Percentiles rank a stretch among this genome's conserved stretches.
Conservation (phyloP, 345 rosid genomes). For the Erucastrum elatum region DNA sequence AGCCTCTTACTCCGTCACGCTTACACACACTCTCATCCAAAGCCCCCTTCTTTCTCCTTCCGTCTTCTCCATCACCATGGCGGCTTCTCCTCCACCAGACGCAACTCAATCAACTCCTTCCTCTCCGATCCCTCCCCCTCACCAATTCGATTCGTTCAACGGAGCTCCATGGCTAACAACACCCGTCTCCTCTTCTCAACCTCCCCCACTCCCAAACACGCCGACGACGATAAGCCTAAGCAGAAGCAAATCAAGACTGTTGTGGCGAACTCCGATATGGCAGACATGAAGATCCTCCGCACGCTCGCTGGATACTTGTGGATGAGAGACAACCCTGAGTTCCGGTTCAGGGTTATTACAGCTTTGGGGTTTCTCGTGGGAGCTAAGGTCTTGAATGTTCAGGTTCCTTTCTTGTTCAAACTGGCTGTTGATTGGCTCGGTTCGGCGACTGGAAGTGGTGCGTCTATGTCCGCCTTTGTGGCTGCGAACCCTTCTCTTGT, state of each 20-base stretch:
- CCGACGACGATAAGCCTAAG: constrained; percentile 18
- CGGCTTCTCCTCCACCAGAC: constrained; percentile 32
- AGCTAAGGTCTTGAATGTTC: constrained; percentile 89
- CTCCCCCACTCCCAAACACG: constrained; percentile 38
- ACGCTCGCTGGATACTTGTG: constrained; percentile 79
- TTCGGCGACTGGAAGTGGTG: constrained; percentile 53
- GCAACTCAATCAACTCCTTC: constrained; percentile 40
- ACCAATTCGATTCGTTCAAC: constrained; percentile 37
- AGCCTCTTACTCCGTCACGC: constrained; percentile 21
- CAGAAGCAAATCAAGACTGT: constrained; percentile 35
- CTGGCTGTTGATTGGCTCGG: constrained; percentile 92
- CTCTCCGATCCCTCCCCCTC: constrained; percentile 40
- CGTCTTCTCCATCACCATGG: constrained; percentile 21
- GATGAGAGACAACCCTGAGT: constrained; percentile 88
- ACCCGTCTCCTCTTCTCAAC: constrained; percentile 53
- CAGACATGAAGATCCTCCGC: constrained; percentile 75
- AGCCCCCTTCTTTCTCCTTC: constrained; percentile 11
- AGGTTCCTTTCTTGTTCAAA: constrained; percentile 94
- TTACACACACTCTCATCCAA: constrained; percentile 16
- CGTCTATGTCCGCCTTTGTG: constrained; percentile 55
- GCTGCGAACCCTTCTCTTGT: constrained; percentile 63
- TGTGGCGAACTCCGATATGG: constrained; percentile 36
- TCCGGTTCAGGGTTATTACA: constrained; percentile 73
- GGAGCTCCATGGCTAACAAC: constrained; percentile 42
- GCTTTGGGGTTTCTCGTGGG: constrained; percentile 89